These are phyloP conservation scores for Linum trigynum DNA, from an alignment of 345 rosid genomes.

Conservation along the genomic window DNA sequence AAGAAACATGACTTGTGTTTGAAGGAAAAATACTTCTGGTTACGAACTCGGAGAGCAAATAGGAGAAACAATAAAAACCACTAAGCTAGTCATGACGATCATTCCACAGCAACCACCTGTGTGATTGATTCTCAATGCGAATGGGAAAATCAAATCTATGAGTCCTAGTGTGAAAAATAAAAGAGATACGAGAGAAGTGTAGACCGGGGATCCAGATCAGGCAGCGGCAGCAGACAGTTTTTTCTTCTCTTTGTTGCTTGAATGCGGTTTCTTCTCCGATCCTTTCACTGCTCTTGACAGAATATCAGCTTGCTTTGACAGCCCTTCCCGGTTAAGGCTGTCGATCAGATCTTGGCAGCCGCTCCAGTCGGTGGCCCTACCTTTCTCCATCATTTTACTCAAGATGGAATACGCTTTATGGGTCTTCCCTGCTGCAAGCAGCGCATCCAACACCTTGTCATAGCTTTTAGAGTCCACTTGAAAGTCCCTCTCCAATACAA, in stretches of 20 bases:
- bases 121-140: no score
- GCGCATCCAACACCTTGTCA: conserved; percentile 76
- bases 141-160: no score
- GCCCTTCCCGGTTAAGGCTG: conserved; percentile 74
- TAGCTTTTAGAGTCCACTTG: conserved; percentile 49
- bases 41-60: no score
- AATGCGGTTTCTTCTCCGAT: not conserved
- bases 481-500: conserved; percentile 62
- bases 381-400: conserved; percentile 73
- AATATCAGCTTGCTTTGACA: conserved; percentile 82
- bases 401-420: conserved; percentile 76
- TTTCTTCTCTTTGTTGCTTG: not conserved
- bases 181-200: no score
- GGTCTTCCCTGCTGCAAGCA: conserved; percentile 75
- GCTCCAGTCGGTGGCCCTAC: conserved; percentile 57
- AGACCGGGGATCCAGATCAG: not conserved
- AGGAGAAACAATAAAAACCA: no score
- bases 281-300: conserved; percentile 63
- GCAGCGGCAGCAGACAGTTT: not conserved
- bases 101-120: no score
- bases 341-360: conserved; percentile 57
- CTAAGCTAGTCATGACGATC: no score
- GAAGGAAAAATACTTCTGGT: no score
- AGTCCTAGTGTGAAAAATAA: no score
- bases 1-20: no score